phyloP scores from a whole-genome alignment of 441 rosid species.

The Gossypium schwendimanii region DNA sequence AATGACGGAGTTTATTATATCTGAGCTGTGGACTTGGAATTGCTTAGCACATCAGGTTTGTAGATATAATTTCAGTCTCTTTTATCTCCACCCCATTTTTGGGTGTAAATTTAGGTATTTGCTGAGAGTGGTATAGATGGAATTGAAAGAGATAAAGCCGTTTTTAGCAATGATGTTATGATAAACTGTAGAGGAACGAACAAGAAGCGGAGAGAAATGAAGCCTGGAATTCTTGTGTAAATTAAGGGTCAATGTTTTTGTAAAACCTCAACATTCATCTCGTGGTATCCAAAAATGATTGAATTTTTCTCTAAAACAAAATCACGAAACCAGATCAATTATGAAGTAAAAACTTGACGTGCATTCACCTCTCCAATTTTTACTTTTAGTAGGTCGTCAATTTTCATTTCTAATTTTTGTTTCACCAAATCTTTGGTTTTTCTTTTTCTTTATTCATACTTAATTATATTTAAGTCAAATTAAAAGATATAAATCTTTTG shows the following conservation, averaged over 20 bases:
- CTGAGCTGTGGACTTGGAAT: conserved; percentile 81
- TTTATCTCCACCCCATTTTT: not conserved
- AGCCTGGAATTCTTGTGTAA: not conserved
- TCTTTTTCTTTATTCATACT: not conserved
- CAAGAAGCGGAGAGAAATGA: not conserved
- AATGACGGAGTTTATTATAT: conserved; percentile 72
- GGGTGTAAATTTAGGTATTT: conserved; percentile 50
- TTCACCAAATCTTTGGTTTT: not conserved
- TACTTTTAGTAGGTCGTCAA: not conserved
- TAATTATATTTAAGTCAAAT: not conserved
- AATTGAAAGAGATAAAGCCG: conserved; percentile 66
- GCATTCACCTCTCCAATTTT: too few relatives aligned
- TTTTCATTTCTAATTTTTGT: not conserved
- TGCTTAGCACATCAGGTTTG: conserved; percentile 86
- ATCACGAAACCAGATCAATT: too few relatives aligned
- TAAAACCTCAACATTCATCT: too few relatives aligned
- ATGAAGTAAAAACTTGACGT: too few relatives aligned
- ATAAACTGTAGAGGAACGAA: not conserved
- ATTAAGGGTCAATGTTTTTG: not conserved
- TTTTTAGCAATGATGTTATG: not conserved
- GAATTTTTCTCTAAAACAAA: too few relatives aligned
- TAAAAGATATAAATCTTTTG: too few relatives aligned
- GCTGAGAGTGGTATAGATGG: conserved; percentile 82
- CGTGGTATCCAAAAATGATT: too few relatives aligned
- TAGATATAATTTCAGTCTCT: not conserved